Base-by-base conservation (phyloP, 345 rosid genomes). In the Aethionema arabicum region DNA sequence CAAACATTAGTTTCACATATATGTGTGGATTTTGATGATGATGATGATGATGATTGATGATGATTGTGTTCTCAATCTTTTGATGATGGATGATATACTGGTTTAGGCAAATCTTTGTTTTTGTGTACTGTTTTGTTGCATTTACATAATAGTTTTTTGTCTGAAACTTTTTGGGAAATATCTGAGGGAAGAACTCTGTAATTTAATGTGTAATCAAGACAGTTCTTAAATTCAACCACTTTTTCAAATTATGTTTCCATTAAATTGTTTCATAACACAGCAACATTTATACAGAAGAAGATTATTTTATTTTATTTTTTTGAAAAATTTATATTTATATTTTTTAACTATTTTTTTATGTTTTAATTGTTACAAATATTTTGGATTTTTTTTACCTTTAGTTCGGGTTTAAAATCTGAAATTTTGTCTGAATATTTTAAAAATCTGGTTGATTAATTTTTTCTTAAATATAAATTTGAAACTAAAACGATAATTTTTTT, bases 1-100 rank as follows among this genome's bases (percentile, higher is more conserved):
- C 41, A 73, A 73, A 73, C 73, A 61, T 43, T 73, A 66, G 72
- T 35, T 66, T 65, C 52, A 37, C 6, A 37, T 52, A 9, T 15
- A 61, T 48, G 31, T 37, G 40, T 10, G 27, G 27, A 21, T 21
- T 21, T 21, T 21, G 27, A 21, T 21, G 27, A 21, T 21, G 50
- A 57, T 54, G 66, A 35, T 59, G 36, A 43, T 68, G 47, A 70
- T 35, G 46, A 70, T 64, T 50, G 60, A 21, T 10, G 11, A 37
- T 72, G 56, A 64, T 47, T 36, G 35, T 40, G 52, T 55, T 50
- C 36, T 64, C 61, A 70, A 63, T 61, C 16, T 56, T 41, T 37
- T 63, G 46, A 63, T 54, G 74, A 63, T 30, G n/a, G 48, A 45
- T 52, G 14, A 52, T 70, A 70, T 56, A 56, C 53, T 63, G 53